These are phyloP conservation scores for Rhodomyrtus psidioides DNA, from an alignment of 441 rosid species.

Conservation along the genomic window DNA sequence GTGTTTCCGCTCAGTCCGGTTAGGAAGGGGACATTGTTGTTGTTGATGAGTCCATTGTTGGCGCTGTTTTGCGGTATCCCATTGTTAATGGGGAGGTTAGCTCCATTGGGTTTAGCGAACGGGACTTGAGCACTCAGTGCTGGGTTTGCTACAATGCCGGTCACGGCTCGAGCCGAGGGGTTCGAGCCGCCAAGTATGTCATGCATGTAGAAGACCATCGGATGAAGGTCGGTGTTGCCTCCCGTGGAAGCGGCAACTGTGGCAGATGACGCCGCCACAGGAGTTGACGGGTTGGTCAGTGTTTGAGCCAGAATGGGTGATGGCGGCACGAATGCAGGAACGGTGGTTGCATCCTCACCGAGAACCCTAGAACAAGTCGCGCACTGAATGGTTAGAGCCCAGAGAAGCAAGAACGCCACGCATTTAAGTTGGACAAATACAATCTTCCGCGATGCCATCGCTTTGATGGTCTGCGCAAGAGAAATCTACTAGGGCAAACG, in stretches of 20 bases:
- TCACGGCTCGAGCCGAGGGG: constrained; percentile 49
- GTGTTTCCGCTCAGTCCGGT: constrained; percentile 51
- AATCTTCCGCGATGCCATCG: constrained; percentile 28
- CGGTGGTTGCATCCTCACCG: constrained; percentile 31
- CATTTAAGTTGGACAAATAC: neutral
- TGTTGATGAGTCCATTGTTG: constrained; percentile 49
- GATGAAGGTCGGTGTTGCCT: constrained; percentile 20
- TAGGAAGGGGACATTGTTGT: constrained; percentile 57
- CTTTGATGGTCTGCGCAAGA: neutral
- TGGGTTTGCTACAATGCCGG: constrained; percentile 48
- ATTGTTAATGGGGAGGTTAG: constrained; percentile 45
- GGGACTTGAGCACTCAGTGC: constrained; percentile 55
- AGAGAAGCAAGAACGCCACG: constrained; percentile 22
- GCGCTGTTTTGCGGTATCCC: constrained; percentile 39
- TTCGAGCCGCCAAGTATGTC: constrained; percentile 61
- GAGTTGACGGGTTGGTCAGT: neutral
- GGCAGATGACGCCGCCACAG: constrained; percentile 17
- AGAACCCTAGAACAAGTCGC: constrained; percentile 42
- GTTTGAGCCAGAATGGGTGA: constrained; percentile 14
- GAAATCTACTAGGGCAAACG: neutral
- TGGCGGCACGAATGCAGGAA: constrained; percentile 14
- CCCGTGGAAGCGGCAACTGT: constrained; percentile 4
- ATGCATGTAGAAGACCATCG: constrained; percentile 47
- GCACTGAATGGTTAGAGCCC: constrained; percentile 26
- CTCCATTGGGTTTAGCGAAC: constrained; percentile 56